Percentiles rank a stretch among this genome's conserved stretches.
Evolutionary conservation across 257 asterid genomes (phyloP).

Genomic region (Fraxinus quadrangulata): DNA sequence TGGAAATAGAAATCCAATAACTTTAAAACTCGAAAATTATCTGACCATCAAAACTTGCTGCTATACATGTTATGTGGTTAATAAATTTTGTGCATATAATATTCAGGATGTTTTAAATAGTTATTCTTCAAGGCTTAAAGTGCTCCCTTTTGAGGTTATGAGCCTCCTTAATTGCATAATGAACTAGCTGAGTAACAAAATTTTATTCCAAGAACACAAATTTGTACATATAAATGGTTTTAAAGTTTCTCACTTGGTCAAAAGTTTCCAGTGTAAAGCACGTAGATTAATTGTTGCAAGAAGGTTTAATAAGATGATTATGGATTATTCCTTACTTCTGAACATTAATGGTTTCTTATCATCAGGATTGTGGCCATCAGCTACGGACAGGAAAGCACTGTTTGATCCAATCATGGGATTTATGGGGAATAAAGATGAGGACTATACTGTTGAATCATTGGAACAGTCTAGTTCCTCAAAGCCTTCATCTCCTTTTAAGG

Average conservation of each 20-base stretch:
- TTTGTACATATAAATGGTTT: not conserved
- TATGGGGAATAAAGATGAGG: slow-evolving; percentile 71
- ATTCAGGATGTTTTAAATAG: not conserved
- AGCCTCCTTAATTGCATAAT: not conserved
- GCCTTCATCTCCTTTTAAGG: slow-evolving; percentile 39
- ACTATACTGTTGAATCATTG: slow-evolving; percentile 41
- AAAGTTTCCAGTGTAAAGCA: slow-evolving; percentile 2
- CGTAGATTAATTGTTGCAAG: not conserved
- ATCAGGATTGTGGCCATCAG: slow-evolving; percentile 74
- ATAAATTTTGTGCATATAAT: not conserved
- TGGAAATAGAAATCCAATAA: not conserved
- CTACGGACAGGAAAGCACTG: slow-evolving; percentile 60
- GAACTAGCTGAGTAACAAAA: not conserved
- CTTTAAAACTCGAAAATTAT: not conserved
- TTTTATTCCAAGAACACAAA: not conserved
- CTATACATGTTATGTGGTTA: not conserved
- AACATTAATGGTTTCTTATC: slow-evolving; percentile 31
- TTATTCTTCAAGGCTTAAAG: slow-evolving; percentile 12
- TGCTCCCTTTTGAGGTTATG: slow-evolving; percentile 13
- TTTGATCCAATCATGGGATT: slow-evolving; percentile 76
- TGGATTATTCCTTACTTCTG: not conserved
- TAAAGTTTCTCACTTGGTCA: not conserved
- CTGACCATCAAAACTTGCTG: not conserved
- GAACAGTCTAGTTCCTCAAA: slow-evolving; percentile 42
- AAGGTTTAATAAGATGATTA: slow-evolving; percentile 5